A percentile compares a stretch with the other conserved stretches of the same genome.
Conservation (phyloP, 139 green algal species). For the Chlorella sp. region DNA sequence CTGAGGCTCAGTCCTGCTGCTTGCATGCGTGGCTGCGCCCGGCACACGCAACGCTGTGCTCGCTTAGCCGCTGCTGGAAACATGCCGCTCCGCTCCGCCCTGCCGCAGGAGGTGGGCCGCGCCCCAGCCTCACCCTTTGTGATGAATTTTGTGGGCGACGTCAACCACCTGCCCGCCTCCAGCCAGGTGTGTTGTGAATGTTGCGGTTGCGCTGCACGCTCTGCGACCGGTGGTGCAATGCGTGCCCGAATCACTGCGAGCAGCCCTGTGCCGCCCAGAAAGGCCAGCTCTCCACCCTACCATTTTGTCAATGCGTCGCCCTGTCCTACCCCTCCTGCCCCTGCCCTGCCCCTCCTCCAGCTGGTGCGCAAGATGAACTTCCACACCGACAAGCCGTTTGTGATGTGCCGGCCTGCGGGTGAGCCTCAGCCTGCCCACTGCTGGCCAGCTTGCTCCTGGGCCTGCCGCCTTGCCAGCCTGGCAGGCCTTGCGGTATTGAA, state of each 20-base stretch:
- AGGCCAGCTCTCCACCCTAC: too few relatives aligned
- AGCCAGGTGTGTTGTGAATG: slow-evolving; percentile 47
- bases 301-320: background rate
- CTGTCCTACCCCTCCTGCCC: background rate
- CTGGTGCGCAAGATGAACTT: slow-evolving; percentile 64
- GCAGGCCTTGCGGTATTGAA: too few relatives aligned
- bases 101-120: slow-evolving; percentile 34
- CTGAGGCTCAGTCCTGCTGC: background rate
- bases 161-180: slow-evolving; percentile 65
- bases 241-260: too few relatives aligned
- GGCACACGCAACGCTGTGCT: background rate
- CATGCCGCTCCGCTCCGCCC: background rate
- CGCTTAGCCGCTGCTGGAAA: too few relatives aligned
- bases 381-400: slow-evolving; percentile 58
- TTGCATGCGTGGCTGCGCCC: background rate
- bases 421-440: too few relatives aligned
- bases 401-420: slow-evolving; percentile 77
- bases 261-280: too few relatives aligned
- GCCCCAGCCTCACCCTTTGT: slow-evolving; percentile 81
- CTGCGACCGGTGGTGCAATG: background rate
- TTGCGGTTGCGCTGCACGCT: background rate
- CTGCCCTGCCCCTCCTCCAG: slow-evolving; percentile 20
- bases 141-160: slow-evolving; percentile 86
- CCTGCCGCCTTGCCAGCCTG: too few relatives aligned
- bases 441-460: too few relatives aligned